Conservation (phyloP, 1,284 basidiomycete species). For the Austroboletus novae-zelandiae region DNA sequence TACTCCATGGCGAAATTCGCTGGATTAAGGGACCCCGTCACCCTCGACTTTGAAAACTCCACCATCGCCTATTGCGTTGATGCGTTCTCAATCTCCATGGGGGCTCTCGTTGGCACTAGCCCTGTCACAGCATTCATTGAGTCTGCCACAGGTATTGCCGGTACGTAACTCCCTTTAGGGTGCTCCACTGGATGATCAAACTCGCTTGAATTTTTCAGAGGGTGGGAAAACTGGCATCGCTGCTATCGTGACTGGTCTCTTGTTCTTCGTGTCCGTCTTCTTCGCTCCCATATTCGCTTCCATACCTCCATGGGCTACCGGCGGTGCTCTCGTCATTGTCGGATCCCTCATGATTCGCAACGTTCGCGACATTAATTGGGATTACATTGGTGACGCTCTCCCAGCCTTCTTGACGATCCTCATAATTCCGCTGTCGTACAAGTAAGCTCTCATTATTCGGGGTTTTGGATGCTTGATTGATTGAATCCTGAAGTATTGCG, state of each 20-base stretch:
- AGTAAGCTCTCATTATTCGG: conserved; percentile 41
- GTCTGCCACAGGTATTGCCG: conserved; percentile 74
- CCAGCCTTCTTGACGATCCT: conserved; percentile 81
- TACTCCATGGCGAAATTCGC: conserved; percentile 93
- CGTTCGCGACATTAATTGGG: conserved; percentile 86
- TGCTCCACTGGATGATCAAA: not conserved
- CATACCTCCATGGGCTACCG: conserved; percentile 87
- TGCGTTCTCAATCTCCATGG: conserved; percentile 79
- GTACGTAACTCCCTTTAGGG: conserved; percentile 33
- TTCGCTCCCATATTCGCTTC: conserved; percentile 89
- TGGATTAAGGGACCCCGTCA: conserved; percentile 82
- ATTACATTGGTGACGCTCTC: conserved; percentile 82
- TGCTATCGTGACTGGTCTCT: conserved; percentile 69
- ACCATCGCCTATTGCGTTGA: conserved; percentile 85
- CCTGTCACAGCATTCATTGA: conserved; percentile 90
- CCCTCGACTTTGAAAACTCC: conserved; percentile 85
- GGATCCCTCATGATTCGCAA: conserved; percentile 90
- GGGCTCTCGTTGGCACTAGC: conserved; percentile 81
- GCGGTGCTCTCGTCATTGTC: conserved; percentile 83
- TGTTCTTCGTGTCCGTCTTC: conserved; percentile 86
- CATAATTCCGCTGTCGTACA: conserved; percentile 77
- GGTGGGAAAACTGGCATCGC: conserved; percentile 89
- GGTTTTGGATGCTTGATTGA: conserved; percentile 15
- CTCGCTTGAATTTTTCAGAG: conserved; percentile 44
- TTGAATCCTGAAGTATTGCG: conserved; percentile 63